phyloP scores from a whole-genome alignment of 2,329 filamentous ascomycete species.

The Didymella lethalis region DNA sequence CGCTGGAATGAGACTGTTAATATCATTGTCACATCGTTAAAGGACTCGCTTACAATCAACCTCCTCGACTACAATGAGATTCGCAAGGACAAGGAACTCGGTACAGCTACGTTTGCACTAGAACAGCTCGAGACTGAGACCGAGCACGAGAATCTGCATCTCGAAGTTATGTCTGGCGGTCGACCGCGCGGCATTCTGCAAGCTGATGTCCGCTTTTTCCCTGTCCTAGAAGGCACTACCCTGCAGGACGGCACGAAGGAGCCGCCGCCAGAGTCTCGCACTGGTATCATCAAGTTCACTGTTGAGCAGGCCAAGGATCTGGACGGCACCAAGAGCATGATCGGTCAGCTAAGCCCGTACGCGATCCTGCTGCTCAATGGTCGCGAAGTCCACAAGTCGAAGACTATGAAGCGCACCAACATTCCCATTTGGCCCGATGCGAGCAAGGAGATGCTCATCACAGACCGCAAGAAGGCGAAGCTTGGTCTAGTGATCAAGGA shows the following conservation, averaged over 20 bases:
- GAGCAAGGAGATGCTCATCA: constrained; percentile 93
- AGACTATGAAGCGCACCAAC: constrained; percentile 95
- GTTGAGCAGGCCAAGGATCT: constrained; percentile 97
- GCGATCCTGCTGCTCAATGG: constrained; percentile 87
- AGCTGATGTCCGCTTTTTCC: constrained; percentile 92
- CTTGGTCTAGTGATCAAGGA: constrained; percentile 95
- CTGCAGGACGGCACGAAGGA: constrained; percentile 78
- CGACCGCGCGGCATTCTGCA: constrained; percentile 81
- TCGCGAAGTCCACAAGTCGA: constrained; percentile 86
- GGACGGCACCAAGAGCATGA: constrained; percentile 88
- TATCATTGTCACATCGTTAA: constrained; percentile 89
- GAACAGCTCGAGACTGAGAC: constrained; percentile 80
- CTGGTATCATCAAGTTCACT: constrained; percentile 91
- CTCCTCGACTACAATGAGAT: constrained; percentile 94
- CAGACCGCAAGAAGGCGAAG: constrained; percentile 88
- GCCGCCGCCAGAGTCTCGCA: constrained; percentile 86
- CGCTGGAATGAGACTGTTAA: constrained; percentile 98
- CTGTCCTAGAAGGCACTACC: constrained; percentile 77
- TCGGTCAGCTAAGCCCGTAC: constrained; percentile 91
- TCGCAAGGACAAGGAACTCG: constrained; percentile 95
- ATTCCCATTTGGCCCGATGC: constrained; percentile 96
- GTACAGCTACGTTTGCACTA: constrained; percentile 82
- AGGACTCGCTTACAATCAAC: constrained; percentile 83
- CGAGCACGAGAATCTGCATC: constrained; percentile 81
- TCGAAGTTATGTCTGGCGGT: constrained; percentile 86